Conservation (phyloP, 1,139 yeast genomes). For the Magnusiomyces sp. region DNA sequence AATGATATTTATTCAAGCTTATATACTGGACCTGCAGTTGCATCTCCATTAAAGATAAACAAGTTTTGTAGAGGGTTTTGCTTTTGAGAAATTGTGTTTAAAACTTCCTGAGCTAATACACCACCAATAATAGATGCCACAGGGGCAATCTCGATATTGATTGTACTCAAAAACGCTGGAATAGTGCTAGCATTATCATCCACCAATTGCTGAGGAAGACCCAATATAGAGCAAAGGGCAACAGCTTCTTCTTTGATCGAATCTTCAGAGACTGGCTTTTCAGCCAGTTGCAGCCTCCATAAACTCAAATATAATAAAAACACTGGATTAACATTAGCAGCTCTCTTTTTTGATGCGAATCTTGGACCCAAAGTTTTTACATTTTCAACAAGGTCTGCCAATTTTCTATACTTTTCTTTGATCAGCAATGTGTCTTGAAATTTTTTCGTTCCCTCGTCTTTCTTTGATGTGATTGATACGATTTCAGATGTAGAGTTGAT, state of each 20-base stretch:
- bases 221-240: conserved; percentile 35
- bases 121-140: conserved; percentile 89
- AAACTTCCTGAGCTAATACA: conserved; percentile 79
- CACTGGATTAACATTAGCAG: conserved; percentile 49
- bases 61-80: conserved; percentile 80
- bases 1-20: too few species aligned
- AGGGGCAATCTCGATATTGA: conserved; percentile 69
- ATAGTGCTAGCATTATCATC: conserved; percentile 19
- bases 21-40: conserved; percentile 57
- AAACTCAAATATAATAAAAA: conserved; percentile 56
- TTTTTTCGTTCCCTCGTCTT: conserved; percentile 35
- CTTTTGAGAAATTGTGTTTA: conserved; percentile 67
- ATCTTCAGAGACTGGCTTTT: conserved; percentile 17
- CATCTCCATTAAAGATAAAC: conserved; percentile 63
- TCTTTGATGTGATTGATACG: conserved; percentile 35
- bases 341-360: conserved; percentile 42
- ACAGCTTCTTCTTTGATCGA: conserved; percentile 29
- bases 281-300: conserved; percentile 29
- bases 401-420: conserved; percentile 42
- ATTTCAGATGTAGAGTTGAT: conserved; percentile 47
- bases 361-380: conserved; percentile 17
- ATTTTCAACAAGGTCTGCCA: conserved; percentile 32
- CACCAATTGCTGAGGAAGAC: conserved; percentile 35
- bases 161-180: conserved; percentile 23
- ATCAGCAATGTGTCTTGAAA: conserved; percentile 47